Evolutionary conservation across 2,329 filamentous ascomycete genomes (phyloP).

Genomic region (Claviceps capensis): DNA sequence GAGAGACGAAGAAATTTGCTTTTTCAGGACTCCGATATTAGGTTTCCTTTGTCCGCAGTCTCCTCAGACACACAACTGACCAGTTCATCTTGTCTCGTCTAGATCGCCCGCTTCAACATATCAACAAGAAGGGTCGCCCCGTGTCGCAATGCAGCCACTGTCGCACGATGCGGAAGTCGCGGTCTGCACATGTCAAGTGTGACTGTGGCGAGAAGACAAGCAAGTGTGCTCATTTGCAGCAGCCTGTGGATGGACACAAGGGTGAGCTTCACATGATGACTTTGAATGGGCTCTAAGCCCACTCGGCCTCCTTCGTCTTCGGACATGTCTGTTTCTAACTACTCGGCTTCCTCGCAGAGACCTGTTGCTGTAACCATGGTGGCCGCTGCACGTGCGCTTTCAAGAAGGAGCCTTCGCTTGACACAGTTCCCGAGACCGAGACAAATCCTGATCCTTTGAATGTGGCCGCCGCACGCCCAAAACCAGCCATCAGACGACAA

Average conservation of each 20-base stretch:
- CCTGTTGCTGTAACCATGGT: constrained; percentile 58
- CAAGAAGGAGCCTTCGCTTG: constrained; percentile 47
- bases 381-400: constrained; percentile 50
- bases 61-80: not conserved
- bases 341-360: constrained; percentile 30
- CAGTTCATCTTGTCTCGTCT: constrained; percentile 2
- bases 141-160: constrained; percentile 98
- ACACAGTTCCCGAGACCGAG: constrained; percentile 51
- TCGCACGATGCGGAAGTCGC: constrained; percentile 89
- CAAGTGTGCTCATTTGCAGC: constrained; percentile 48
- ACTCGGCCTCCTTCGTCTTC: constrained; percentile 2
- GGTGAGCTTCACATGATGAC: constrained; percentile 28
- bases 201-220: constrained; percentile 90
- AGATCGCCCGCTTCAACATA: constrained; percentile 88
- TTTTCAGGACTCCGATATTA: not conserved
- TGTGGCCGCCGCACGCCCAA: constrained; percentile 21
- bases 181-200: constrained; percentile 87
- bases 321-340: constrained; percentile 6
- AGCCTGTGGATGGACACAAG: constrained; percentile 43
- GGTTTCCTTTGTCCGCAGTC: not conserved
- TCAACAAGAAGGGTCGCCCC: constrained; percentile 94
- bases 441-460: constrained; percentile 33
- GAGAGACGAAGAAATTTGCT: not conserved
- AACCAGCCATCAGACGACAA: constrained; percentile 33
- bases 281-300: not conserved